Conservation (phyloP, 2,329 filamentous ascomycete genomes). For the Hortaea werneckii region DNA sequence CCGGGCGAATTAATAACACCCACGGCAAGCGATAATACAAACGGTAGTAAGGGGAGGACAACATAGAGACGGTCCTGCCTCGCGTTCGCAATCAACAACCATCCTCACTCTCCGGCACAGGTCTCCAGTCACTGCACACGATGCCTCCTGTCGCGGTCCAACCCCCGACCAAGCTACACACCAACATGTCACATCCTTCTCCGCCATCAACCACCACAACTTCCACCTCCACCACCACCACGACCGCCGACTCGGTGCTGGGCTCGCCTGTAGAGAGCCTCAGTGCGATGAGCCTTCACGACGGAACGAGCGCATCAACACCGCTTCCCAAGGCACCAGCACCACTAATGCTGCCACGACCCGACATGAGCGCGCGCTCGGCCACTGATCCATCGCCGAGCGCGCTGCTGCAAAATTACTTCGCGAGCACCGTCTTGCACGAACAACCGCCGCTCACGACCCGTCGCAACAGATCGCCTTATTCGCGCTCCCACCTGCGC, state of each 20-base stretch:
- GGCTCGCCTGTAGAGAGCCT: constrained; percentile 4
- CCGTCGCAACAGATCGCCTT: constrained; percentile 38
- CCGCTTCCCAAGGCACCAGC: background rate
- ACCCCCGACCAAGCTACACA: no score
- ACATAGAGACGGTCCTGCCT: no score
- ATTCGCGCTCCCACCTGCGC: constrained; percentile 36
- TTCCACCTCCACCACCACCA: no score
- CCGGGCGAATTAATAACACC: no score
- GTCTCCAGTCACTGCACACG: no score
- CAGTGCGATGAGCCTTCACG: background rate
- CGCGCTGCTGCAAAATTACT: constrained; percentile 17
- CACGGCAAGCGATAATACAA: no score
- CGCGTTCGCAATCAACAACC: no score
- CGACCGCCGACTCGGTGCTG: background rate
- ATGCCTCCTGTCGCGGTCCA: no score
- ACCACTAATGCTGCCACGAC: background rate
- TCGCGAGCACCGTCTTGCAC: constrained; percentile 13
- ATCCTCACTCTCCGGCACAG: no score
- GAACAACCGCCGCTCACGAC: constrained; percentile 4
- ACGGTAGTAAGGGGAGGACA: no score
- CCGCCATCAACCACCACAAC: no score
- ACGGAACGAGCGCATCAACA: background rate
- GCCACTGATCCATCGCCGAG: constrained; percentile 29
- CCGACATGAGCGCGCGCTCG: constrained; percentile 8
- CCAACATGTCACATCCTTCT: no score